These are phyloP conservation scores for Penicillium waksmanii DNA, from an alignment of 495 filamentous ascomycete species.

Conservation along the genomic window DNA sequence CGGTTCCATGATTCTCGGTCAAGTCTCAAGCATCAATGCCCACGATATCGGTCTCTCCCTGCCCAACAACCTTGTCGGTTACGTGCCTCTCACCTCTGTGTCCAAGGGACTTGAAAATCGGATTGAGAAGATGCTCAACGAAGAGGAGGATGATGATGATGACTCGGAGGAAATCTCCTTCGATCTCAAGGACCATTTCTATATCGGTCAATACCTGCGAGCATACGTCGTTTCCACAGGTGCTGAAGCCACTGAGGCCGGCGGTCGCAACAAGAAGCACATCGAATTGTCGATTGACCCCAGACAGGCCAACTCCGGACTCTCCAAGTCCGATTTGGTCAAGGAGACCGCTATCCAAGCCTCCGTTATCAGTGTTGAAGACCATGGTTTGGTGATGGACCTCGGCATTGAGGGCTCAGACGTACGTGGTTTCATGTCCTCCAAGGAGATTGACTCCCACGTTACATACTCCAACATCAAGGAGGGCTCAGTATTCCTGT, in stretches of 20 bases:
- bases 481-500: constrained; percentile 82
- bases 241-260: constrained; percentile 54
- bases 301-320: constrained; percentile 70
- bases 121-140: constrained; percentile 64
- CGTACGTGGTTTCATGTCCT: constrained; percentile 84
- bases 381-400: constrained; percentile 94
- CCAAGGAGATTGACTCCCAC: constrained; percentile 71
- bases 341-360: constrained; percentile 79
- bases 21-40: constrained; percentile 78
- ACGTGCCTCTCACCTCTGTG: constrained; percentile 86
- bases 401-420: constrained; percentile 70
- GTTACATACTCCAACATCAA: constrained; percentile 64
- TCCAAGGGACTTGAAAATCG: constrained; percentile 72
- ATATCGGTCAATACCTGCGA: constrained; percentile 85
- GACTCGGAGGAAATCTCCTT: constrained; percentile 61
- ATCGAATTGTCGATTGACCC: constrained; percentile 87
- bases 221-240: constrained; percentile 78
- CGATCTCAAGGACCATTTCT: constrained; percentile 73
- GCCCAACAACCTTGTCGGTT: constrained; percentile 90
- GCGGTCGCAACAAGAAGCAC: constrained; percentile 69
- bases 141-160: constrained; percentile 59
- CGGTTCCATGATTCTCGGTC: constrained; percentile 84
- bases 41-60: constrained; percentile 79
- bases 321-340: constrained; percentile 70
- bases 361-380: constrained; percentile 85